Base-by-base conservation (phyloP, 2,329 filamentous ascomycete genomes). In the Thelonectria olida region DNA sequence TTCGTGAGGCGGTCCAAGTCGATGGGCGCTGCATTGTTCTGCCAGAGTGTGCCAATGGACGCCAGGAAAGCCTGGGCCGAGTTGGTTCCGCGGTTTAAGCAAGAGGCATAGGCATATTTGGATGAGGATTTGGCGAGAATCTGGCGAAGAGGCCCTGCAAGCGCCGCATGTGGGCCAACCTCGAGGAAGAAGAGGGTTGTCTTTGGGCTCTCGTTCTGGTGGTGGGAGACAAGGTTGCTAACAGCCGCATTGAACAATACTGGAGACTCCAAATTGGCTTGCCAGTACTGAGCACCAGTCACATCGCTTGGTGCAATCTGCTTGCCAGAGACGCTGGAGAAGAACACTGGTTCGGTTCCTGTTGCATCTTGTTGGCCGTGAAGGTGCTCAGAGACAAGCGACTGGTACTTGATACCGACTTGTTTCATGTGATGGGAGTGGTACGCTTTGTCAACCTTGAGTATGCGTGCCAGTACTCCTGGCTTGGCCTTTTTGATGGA, bases 371-470 rank as follows among this genome's bases (percentile, higher is more conserved):
- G n/a, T n/a, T n/a, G n/a, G n/a, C n/a, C n/a, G n/a, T n/a, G n/a
- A n/a, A n/a, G n/a, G n/a, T n/a, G n/a, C n/a, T n/a, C n/a, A n/a
- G n/a, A n/a, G n/a, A n/a, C n/a, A n/a, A n/a, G n/a, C n/a, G 62
- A 67, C 23, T 68, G 51, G 59, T 76, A 77, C 5, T 55, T 27
- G 2, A 34, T 39, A 9, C 70, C 71, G 10, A 75, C 67, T 2
- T 66, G 64, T 1, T 55, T 54, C 75, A 78, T 77, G 42, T 77
- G 75, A 25, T 74, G 68, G 0, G 80, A 82, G 67, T 82, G 80
- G 54, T 81, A 82, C 0, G 79, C 79, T 53, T 73, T 77, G n/a
- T 78, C 73, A 1, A 80, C 75, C 39, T 76, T 75, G 2, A 82
- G 64, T 7, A 69, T 45, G 2, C 75, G 69, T 2, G 74, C 70